Conservation (phyloP, 768 basidiomycete species). For the Xerocomellus intermedius region DNA sequence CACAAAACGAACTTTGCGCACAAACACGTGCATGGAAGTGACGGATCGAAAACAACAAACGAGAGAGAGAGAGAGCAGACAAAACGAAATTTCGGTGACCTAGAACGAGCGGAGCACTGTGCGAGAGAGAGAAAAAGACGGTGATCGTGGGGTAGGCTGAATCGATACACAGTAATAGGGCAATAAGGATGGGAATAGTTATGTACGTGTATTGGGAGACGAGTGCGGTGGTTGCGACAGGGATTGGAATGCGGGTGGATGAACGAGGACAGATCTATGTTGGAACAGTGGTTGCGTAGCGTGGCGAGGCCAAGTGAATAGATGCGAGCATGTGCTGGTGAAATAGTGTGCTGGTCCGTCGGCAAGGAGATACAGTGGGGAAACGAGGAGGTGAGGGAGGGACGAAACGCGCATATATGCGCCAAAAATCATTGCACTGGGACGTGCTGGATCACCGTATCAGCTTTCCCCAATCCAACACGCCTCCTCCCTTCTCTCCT, state of each 20-base stretch:
- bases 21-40: constrained; percentile 2
- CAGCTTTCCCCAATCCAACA: constrained; percentile 47
- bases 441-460: constrained; percentile 43
- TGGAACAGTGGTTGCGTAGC: constrained; percentile 15
- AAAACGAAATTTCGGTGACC: constrained; percentile 16
- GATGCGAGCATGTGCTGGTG: constrained; percentile 27
- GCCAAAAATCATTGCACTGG: background rate
- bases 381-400: background rate
- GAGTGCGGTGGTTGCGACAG: constrained; percentile 15
- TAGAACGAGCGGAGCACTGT: constrained; percentile 23
- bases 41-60: constrained; percentile 15
- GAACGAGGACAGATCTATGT: constrained; percentile 21
- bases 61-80: constrained; percentile 12
- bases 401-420: constrained; percentile 6
- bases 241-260: constrained; percentile 19
- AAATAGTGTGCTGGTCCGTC: constrained; percentile 20
- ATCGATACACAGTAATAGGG: constrained; percentile 26
- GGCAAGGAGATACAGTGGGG: constrained; percentile 4
- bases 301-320: constrained; percentile 17
- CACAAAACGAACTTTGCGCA: constrained; percentile 19
- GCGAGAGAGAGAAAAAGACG: background rate
- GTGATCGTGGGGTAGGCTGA: constrained; percentile 14
- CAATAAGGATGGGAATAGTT: constrained; percentile 29
- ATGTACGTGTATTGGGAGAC: constrained; percentile 20
- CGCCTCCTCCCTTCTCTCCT: constrained; percentile 38